These are phyloP conservation scores for Penicillium freii DNA, from an alignment of 2,329 filamentous ascomycete species.

Conservation along the genomic window DNA sequence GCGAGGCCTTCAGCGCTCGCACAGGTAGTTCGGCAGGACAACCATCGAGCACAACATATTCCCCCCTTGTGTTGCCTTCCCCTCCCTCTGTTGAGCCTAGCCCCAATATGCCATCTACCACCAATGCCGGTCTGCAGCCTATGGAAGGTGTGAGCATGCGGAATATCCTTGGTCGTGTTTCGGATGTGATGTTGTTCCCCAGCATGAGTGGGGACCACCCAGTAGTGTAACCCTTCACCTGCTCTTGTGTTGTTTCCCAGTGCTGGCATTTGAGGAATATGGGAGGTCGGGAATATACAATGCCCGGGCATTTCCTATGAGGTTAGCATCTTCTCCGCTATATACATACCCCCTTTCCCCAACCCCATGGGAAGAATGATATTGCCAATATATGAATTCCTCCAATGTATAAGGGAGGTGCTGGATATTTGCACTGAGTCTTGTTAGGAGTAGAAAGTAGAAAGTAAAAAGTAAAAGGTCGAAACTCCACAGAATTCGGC, in stretches of 20 bases:
- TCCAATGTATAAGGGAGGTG: background rate
- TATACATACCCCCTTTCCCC: background rate
- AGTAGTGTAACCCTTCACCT: background rate
- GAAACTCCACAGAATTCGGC: background rate
- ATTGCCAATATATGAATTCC: background rate
- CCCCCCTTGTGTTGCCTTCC: constrained; percentile 15
- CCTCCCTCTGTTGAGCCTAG: constrained; percentile 14
- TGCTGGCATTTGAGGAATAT: background rate
- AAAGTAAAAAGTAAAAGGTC: background rate
- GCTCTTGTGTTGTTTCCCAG: background rate
- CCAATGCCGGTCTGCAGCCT: background rate
- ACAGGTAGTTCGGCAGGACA: constrained; percentile 2
- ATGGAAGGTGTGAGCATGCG: constrained; percentile 30
- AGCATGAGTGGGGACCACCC: constrained; percentile 25
- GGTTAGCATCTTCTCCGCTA: background rate
- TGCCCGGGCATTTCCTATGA: background rate
- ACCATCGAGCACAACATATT: constrained; percentile 4
- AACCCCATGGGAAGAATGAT: background rate
- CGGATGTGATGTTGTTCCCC: constrained; percentile 39
- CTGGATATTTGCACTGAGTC: background rate
- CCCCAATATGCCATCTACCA: constrained; percentile 2
- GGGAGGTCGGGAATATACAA: background rate
- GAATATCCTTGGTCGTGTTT: constrained; percentile 35
- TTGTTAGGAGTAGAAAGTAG: background rate
- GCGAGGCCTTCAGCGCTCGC: constrained; percentile 27